Base-by-base conservation (phyloP, 208 protist species). In the Crithidia acanthocephali region DNA sequence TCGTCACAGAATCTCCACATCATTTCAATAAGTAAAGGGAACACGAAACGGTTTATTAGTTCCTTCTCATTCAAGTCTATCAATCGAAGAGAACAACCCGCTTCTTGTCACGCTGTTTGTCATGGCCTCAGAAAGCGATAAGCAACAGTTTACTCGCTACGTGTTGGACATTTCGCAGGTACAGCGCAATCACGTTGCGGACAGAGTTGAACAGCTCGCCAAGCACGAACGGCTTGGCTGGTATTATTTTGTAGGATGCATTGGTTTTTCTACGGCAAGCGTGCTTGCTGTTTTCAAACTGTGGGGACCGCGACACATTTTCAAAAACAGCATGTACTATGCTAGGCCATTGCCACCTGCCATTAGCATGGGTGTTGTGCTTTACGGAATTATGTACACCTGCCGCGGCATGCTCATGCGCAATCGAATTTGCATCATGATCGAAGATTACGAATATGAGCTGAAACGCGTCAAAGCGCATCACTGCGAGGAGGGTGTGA, bases 391-490 rank as follows among this genome's bases (percentile, higher is more conserved):
- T 33, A 30, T 89, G 44, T 97, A 88, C 69, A 97, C 89, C 4
- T 95, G 88, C 70, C 83, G 92, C 22, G 86, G 86, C 20, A 94
- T 95, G 90, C 74, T 95, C 11, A 97, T 97, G 84, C 74, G 88
- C 27, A 94, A 92, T 62, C 79, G 86, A 7, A 93, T 95, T 72
- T 93, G 87, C 50, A 93, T 83, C 47, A 88, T 92, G 80, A 97
- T 97, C 66, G 93, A 97, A 48, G 93, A 97, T 71, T 97, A 95
- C 57, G 93, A 97, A 48, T 97, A 97, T 61, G 93, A 97, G 64
- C 63, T 97, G 35, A 97, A 97, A 47, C 80, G 88, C 32, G 88
- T 95, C n/a, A 94, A 91, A 61, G 93, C 83, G 0, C 93, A 97
- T 60, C 93, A 97, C 58, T 94, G 88, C 64, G 80, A 94, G 58